phyloP scores from a whole-genome alignment of 139 green algal species.

The Deuterostichococcus epilithicus region DNA sequence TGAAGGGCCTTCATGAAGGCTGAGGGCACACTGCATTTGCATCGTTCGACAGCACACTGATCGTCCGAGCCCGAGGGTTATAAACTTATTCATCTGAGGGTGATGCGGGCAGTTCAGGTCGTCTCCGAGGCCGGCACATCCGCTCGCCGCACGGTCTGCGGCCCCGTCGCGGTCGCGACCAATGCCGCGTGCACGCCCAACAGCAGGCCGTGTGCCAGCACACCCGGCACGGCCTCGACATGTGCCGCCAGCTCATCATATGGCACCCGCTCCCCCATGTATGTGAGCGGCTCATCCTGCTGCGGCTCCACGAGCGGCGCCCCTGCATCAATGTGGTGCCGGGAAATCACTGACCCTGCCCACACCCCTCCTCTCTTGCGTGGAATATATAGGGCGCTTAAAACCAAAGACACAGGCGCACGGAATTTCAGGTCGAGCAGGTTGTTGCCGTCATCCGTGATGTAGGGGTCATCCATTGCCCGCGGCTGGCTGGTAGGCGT shows the following conservation, averaged over 20 bases:
- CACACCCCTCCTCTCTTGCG: too few species aligned
- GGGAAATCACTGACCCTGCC: too few species aligned
- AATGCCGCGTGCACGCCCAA: conserved; percentile 23
- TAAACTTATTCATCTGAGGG: background rate
- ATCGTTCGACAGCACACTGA: too few species aligned
- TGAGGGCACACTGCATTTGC: too few species aligned
- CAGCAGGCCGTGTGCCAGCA: conserved; percentile 54
- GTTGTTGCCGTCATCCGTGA: conserved; percentile 25
- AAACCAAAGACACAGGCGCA: too few species aligned
- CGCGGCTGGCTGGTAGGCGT: conserved; percentile 25
- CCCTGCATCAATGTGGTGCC: background rate
- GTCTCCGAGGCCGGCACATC: background rate
- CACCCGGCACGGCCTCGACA: conserved; percentile 46
- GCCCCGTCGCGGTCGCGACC: conserved; percentile 7
- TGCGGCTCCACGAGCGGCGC: background rate
- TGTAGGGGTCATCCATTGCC: conserved; percentile 28
- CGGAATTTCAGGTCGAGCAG: conserved; percentile 47
- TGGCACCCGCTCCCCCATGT: background rate
- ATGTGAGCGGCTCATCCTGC: background rate
- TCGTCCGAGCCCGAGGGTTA: background rate
- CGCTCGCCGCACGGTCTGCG: background rate
- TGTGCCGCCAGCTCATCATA: conserved; percentile 42
- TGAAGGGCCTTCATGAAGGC: too few species aligned
- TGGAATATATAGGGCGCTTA: too few species aligned
- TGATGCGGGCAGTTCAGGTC: background rate